A percentile compares a stretch with the other conserved stretches of the same genome.
Evolutionary conservation across 2,329 filamentous ascomycete species (phyloP).

Genomic region (Aureobasidium subglaciale): DNA sequence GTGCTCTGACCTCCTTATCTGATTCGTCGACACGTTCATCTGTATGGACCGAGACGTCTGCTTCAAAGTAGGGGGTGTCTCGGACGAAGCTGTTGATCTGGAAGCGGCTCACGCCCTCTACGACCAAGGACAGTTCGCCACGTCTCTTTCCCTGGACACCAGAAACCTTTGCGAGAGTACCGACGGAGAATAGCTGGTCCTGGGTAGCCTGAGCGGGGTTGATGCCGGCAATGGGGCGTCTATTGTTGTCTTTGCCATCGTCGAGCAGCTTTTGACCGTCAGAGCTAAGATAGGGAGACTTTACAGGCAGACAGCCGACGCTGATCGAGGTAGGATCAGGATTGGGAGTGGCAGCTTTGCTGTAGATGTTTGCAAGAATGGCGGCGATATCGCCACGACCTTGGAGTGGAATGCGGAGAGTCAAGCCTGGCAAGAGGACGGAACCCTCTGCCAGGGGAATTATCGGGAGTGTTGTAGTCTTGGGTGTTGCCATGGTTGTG

Average conservation of each 20-base stretch:
- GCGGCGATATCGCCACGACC: constrained; percentile 83
- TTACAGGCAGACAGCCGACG: constrained; percentile 81
- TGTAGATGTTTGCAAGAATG: constrained; percentile 78
- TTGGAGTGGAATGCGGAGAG: constrained; percentile 75
- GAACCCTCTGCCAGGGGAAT: constrained; percentile 74
- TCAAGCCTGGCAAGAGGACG: constrained; percentile 78
- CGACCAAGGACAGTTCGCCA: constrained; percentile 67
- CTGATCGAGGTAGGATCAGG: constrained; percentile 61
- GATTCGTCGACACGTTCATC: constrained; percentile 45
- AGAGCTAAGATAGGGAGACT: constrained; percentile 63
- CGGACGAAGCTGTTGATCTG: constrained; percentile 66
- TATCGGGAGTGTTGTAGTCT: constrained; percentile 51
- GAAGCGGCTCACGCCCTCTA: constrained; percentile 77
- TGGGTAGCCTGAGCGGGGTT: constrained; percentile 38
- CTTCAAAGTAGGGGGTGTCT: constrained; percentile 82
- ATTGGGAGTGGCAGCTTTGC: constrained; percentile 59
- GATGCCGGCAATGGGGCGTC: constrained; percentile 48
- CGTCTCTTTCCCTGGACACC: constrained; percentile 42
- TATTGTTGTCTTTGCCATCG: constrained; percentile 42
- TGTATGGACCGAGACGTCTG: constrained; percentile 62
- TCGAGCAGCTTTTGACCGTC: constrained; percentile 72
- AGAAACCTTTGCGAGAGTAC: constrained; percentile 55
- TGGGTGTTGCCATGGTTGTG: constrained; percentile 13
- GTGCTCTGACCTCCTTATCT: constrained; percentile 59
- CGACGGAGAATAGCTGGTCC: constrained; percentile 71